Percentiles rank a stretch among this genome's conserved stretches.
These are phyloP conservation scores for Talaromyces borbonicus DNA, from an alignment of 495 filamentous ascomycete species.

Conservation along the genomic window DNA sequence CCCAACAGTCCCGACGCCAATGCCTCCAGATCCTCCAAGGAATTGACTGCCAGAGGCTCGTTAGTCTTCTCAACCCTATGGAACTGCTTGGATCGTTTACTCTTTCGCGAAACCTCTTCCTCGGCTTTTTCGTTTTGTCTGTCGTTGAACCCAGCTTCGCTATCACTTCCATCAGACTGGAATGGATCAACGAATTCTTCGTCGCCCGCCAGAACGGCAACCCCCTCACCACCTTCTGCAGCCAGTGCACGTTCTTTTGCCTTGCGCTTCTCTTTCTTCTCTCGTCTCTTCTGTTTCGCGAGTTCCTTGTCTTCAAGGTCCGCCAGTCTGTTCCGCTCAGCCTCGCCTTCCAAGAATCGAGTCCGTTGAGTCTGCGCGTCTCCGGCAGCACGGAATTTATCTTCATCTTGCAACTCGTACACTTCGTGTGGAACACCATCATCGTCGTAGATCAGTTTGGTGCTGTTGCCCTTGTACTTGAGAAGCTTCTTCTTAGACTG, in stretches of 20 bases:
- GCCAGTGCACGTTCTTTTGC: conserved; percentile 52
- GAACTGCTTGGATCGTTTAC: conserved; percentile 36
- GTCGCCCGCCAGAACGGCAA: conserved; percentile 34
- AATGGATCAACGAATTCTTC: conserved; percentile 34
- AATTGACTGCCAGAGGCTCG: conserved; percentile 55
- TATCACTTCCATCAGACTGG: conserved; percentile 28
- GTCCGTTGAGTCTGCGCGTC: conserved; percentile 62
- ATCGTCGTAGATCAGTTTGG: conserved; percentile 83
- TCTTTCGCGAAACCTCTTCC: conserved; percentile 33
- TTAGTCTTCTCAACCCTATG: conserved; percentile 28
- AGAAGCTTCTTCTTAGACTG: conserved; percentile 88
- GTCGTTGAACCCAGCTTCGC: conserved; percentile 32
- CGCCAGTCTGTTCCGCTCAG: conserved; percentile 57
- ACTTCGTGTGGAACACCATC: conserved; percentile 74
- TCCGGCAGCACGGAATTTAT: conserved; percentile 63
- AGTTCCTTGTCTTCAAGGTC: conserved; percentile 76
- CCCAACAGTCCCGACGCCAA: conserved; percentile 73
- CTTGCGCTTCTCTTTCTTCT: conserved; percentile 82
- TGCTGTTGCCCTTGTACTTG: conserved; percentile 76
- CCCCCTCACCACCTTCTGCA: conserved; percentile 31
- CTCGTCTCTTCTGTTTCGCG: conserved; percentile 67
- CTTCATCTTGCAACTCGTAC: conserved; percentile 82
- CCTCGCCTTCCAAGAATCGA: conserved; percentile 66
- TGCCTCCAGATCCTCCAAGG: conserved; percentile 80
- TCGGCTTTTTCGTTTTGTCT: too few relatives aligned